Percentiles rank a stretch among this genome's conserved stretches.
phyloP scores from a whole-genome alignment of 2,329 filamentous ascomycete species.

The Alternaria sp. region DNA sequence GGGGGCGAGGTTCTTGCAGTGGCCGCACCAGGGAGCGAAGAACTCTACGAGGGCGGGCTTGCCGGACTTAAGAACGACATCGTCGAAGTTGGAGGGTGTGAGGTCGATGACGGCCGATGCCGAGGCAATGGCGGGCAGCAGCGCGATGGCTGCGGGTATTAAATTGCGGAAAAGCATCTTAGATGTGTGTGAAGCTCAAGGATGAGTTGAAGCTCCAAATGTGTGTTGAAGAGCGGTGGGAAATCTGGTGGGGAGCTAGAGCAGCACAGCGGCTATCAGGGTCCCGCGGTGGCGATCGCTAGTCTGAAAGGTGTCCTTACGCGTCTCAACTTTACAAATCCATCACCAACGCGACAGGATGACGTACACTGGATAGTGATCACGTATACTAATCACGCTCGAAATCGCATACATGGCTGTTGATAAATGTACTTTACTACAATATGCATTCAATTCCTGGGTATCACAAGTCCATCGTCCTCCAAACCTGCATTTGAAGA shows the following conservation, averaged over 20 bases:
- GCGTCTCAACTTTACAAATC: constrained; percentile 34
- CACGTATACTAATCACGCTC: not conserved
- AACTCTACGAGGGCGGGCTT: constrained; percentile 98
- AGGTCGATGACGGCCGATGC: constrained; percentile 89
- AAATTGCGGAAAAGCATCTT: constrained; percentile 43
- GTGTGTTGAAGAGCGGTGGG: constrained; percentile 18
- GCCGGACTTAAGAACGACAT: constrained; percentile 84
- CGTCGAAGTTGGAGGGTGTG: constrained; percentile 88
- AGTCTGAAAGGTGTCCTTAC: constrained; percentile 37
- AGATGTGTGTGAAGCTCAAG: constrained; percentile 24
- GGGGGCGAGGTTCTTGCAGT: constrained; percentile 97
- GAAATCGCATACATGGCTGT: not conserved
- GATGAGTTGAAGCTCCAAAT: constrained; percentile 23
- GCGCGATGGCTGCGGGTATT: constrained; percentile 40
- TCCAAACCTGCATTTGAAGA: not conserved
- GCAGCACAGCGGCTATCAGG: constrained; percentile 17
- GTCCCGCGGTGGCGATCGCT: constrained; percentile 29
- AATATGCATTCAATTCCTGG: not conserved
- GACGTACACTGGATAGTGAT: not conserved
- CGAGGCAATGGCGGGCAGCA: constrained; percentile 53
- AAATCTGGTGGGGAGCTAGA: constrained; percentile 22
- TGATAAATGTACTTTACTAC: not conserved
- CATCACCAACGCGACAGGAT: constrained; percentile 6
- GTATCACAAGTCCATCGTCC: not conserved
- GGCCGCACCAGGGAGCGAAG: constrained; percentile 98